Evolutionary conservation across 176 grass and related monocot genomes (phyloP).

Genomic region (Phoenix dactylifera): DNA sequence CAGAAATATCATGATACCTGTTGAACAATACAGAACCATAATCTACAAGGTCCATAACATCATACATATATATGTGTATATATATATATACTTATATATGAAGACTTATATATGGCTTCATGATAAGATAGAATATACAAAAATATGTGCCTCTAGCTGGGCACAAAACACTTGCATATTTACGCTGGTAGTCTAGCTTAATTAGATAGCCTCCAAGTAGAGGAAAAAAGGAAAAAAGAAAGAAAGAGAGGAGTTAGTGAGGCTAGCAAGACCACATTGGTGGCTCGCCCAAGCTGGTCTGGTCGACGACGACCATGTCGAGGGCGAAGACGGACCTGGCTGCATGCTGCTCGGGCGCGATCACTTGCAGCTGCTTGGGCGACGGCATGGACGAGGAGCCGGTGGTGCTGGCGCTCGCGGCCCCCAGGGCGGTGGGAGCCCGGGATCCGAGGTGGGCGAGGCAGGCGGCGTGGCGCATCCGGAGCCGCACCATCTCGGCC

Average conservation of each 20-base stretch:
- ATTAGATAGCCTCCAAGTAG: background rate
- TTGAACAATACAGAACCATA: no score
- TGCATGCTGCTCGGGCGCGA: no score
- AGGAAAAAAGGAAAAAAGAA: background rate
- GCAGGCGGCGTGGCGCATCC: conserved; percentile 45
- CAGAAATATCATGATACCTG: no score
- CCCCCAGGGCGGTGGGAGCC: background rate
- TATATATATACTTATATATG: no score
- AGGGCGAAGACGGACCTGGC: conserved; percentile 21
- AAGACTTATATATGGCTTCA: no score
- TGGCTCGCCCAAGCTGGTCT: conserved; percentile 20
- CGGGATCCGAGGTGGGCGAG: conserved; percentile 33
- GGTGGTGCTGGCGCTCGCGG: conserved; percentile 13
- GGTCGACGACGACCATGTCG: conserved; percentile 24
- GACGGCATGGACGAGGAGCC: conserved; percentile 48
- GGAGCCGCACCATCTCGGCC: conserved; percentile 73
- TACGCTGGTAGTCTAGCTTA: no score
- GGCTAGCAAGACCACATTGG: conserved; percentile 43
- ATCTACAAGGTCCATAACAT: no score
- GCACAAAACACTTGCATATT: no score
- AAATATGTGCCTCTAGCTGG: no score
- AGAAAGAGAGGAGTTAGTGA: background rate
- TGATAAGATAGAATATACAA: no score
- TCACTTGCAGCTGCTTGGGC: conserved; percentile 5
- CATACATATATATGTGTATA: no score